Conservation (phyloP, 179 eudicot genomes). For the Gypsophila paniculata region DNA sequence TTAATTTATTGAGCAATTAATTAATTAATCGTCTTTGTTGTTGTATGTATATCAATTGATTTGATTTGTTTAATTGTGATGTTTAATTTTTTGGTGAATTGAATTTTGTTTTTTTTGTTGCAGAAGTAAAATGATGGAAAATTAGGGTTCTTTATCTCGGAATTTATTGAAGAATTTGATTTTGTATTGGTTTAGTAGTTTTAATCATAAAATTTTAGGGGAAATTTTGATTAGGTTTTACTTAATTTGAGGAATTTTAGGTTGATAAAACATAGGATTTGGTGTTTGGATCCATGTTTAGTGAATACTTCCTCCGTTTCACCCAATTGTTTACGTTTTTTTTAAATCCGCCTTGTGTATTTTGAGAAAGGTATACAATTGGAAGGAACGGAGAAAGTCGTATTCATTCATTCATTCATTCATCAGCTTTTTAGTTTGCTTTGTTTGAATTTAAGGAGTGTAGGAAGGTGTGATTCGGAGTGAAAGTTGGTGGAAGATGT, state of each 20-base stretch:
- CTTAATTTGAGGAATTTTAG: background rate
- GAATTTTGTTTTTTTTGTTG: background rate
- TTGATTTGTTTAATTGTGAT: background rate
- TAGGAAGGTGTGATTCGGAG: too few species aligned
- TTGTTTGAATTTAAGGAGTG: too few species aligned
- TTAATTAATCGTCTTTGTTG: background rate
- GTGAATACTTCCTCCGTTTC: too few species aligned
- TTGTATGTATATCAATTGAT: background rate
- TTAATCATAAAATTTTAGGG: too few species aligned
- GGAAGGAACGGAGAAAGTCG: too few species aligned
- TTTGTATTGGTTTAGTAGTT: background rate
- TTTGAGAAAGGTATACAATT: too few species aligned
- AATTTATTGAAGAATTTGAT: background rate
- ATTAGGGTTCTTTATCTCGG: background rate
- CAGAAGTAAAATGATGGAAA: background rate
- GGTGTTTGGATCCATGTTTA: too few species aligned
- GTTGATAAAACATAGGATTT: background rate
- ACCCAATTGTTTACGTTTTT: too few species aligned
- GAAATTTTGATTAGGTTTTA: background rate
- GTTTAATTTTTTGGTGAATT: background rate
- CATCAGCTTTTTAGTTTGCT: too few species aligned
- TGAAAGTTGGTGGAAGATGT: background rate
- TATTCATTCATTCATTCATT: too few species aligned
- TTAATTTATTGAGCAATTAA: background rate
- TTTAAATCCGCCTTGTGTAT: too few species aligned